Conservation (phyloP, 257 asterid genomes). For the Nicotiana tabacum region DNA sequence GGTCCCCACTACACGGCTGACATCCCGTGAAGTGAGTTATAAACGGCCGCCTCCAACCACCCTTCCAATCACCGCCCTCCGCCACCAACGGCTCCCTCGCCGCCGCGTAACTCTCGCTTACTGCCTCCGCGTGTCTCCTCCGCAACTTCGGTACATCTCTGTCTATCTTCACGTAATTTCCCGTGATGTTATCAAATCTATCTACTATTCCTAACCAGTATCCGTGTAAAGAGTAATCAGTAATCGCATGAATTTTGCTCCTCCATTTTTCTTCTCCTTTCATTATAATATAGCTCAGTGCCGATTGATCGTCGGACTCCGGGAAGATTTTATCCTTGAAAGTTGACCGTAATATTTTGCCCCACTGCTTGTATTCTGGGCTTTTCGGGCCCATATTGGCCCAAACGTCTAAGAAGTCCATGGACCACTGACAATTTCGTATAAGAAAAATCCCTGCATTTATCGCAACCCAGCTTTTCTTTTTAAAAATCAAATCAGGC, state of each 20-base stretch:
- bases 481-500: slow-evolving; percentile 51
- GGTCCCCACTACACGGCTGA: slow-evolving; percentile 81
- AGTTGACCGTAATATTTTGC: slow-evolving; percentile 36
- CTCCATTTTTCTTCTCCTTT: slow-evolving; percentile 56
- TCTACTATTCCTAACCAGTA: slow-evolving; percentile 66
- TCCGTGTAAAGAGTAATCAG: slow-evolving; percentile 60
- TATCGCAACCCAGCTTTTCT: slow-evolving; percentile 68
- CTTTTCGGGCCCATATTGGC: slow-evolving; percentile 73
- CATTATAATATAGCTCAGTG: slow-evolving; percentile 53
- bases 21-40: slow-evolving; percentile 87
- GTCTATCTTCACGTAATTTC: slow-evolving; percentile 33
- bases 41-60: slow-evolving; percentile 59
- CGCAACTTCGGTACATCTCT: slow-evolving; percentile 20
- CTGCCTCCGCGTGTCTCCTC: slow-evolving; percentile 73
- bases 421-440: slow-evolving; percentile 76
- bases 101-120: slow-evolving; percentile 34
- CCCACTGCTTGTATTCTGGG: slow-evolving; percentile 54
- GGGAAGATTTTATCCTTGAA: slow-evolving; percentile 56
- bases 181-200: slow-evolving; percentile 22
- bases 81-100: slow-evolving; percentile 26
- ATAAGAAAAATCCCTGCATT: slow-evolving; percentile 73
- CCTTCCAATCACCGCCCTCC: slow-evolving; percentile 22
- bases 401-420: slow-evolving; percentile 73
- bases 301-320: slow-evolving; percentile 71
- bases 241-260: slow-evolving; percentile 60